Evolutionary conservation across 1,139 yeast genomes (phyloP).

Genomic region (Pichia sp.): DNA sequence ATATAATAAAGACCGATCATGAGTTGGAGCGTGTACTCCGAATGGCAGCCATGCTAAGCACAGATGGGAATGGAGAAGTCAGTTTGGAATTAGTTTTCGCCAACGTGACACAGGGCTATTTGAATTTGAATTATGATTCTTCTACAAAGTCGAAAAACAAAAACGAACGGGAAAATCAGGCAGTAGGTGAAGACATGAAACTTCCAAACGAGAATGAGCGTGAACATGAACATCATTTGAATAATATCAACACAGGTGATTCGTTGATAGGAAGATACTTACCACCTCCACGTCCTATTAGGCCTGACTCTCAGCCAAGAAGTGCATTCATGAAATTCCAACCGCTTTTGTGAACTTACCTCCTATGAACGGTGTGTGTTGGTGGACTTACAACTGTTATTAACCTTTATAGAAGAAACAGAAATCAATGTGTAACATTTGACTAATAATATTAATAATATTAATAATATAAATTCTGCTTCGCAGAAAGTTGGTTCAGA

Average conservation of each 20-base stretch:
- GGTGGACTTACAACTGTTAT: no score
- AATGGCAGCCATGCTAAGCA: slow-evolving; percentile 18
- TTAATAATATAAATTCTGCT: no score
- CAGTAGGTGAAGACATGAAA: not conserved
- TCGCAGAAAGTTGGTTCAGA: no score
- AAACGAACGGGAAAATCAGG: not conserved
- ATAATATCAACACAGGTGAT: slow-evolving; percentile 1
- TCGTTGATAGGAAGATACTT: slow-evolving; percentile 17
- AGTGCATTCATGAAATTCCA: slow-evolving; percentile 20
- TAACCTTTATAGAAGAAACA: no score
- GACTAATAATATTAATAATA: no score
- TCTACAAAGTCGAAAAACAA: not conserved
- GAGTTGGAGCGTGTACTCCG: slow-evolving; percentile 29
- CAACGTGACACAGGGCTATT: slow-evolving; percentile 26
- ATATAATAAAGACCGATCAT: slow-evolving; percentile 25
- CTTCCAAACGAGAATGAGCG: not conserved
- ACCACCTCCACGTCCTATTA: slow-evolving; percentile 19
- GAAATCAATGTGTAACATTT: no score
- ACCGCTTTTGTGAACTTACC: slow-evolving; percentile 15
- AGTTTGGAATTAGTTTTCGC: slow-evolving; percentile 27
- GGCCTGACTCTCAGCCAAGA: slow-evolving; percentile 12
- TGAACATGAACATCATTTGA: not conserved
- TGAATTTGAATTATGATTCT: slow-evolving; percentile 27
- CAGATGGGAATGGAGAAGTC: slow-evolving; percentile 21
- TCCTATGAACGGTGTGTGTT: not conserved